phyloP scores from a whole-genome alignment of 768 basidiomycete genomes.

The Mycena rebaudengoi region DNA sequence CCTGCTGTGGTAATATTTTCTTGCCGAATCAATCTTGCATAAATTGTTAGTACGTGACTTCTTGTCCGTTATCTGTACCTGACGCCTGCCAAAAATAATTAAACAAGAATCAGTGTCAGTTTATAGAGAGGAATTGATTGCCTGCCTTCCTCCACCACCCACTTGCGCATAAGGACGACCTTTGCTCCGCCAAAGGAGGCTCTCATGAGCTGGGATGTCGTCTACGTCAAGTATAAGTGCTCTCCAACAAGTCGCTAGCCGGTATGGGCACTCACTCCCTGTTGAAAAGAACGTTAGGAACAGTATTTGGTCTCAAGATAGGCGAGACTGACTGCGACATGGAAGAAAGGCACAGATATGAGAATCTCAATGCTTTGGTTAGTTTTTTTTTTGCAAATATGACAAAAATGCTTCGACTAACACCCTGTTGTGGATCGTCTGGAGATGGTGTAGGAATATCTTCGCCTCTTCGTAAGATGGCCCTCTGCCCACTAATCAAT shows the following conservation, averaged over 20 bases:
- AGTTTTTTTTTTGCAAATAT: too few relatives aligned
- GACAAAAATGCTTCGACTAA: too few relatives aligned
- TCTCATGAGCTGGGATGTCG: too few relatives aligned
- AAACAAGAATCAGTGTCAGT: neutral
- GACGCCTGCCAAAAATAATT: too few relatives aligned
- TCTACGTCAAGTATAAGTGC: too few relatives aligned
- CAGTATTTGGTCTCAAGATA: neutral
- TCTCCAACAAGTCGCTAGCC: conserved; percentile 31
- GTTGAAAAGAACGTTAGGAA: neutral
- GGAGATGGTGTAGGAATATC: conserved; percentile 43
- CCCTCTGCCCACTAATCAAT: conserved; percentile 52
- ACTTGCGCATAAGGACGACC: conserved; percentile 59
- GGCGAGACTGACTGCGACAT: conserved; percentile 61
- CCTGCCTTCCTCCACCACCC: conserved; percentile 37
- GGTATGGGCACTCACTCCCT: conserved; percentile 26
- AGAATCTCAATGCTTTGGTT: too few relatives aligned
- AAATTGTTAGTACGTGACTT: too few relatives aligned
- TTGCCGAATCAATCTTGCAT: conserved; percentile 35
- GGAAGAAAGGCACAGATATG: conserved; percentile 71
- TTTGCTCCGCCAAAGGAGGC: conserved; percentile 53
- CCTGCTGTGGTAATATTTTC: conserved; percentile 42
- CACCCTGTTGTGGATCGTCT: conserved; percentile 54
- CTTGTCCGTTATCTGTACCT: too few relatives aligned
- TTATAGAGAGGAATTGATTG: neutral
- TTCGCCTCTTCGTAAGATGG: conserved; percentile 56